Percentiles rank a stretch among this genome's conserved stretches.
phyloP scores from a whole-genome alignment of 176 grass and related monocot species.

The Bolboschoenus planiculmis region DNA sequence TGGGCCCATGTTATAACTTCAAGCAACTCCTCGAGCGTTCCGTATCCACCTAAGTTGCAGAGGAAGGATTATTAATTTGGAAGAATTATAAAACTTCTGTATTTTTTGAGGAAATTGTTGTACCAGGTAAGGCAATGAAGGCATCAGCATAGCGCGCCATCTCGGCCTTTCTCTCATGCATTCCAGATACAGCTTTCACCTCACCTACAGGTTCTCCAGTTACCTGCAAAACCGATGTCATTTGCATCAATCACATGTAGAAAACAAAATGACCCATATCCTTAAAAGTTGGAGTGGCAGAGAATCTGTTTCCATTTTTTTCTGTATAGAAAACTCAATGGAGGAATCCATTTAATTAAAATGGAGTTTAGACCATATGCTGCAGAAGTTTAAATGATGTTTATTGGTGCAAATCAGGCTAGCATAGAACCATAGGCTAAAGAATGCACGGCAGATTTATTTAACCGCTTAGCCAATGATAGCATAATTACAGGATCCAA shows the following conservation, averaged over 20 bases:
- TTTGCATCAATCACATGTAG: not conserved
- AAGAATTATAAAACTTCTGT: not conserved
- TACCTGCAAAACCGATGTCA: conserved; percentile 37
- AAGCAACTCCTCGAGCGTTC: conserved; percentile 83
- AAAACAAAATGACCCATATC: not conserved
- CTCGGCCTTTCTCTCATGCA: conserved; percentile 96
- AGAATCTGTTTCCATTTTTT: not conserved
- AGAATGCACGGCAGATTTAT: not conserved
- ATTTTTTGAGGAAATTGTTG: not conserved
- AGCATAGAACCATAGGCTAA: not conserved
- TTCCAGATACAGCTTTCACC: conserved; percentile 74
- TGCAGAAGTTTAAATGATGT: not conserved
- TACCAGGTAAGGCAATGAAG: conserved; percentile 95
- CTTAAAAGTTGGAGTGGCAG: not conserved
- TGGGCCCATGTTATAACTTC: conserved; percentile 92
- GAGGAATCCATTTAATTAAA: not conserved
- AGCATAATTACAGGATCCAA: not conserved
- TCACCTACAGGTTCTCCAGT: conserved; percentile 78
- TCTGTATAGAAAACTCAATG: not conserved
- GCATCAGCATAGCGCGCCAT: conserved; percentile 85
- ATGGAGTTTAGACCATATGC: not conserved
- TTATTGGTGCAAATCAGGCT: not conserved
- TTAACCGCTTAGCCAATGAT: not conserved
- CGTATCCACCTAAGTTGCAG: conserved; percentile 59
- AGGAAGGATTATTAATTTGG: not conserved